Evolutionary conservation across 495 filamentous ascomycete species (phyloP).

Genomic region (Hyphodiscus hymeniophilus): DNA sequence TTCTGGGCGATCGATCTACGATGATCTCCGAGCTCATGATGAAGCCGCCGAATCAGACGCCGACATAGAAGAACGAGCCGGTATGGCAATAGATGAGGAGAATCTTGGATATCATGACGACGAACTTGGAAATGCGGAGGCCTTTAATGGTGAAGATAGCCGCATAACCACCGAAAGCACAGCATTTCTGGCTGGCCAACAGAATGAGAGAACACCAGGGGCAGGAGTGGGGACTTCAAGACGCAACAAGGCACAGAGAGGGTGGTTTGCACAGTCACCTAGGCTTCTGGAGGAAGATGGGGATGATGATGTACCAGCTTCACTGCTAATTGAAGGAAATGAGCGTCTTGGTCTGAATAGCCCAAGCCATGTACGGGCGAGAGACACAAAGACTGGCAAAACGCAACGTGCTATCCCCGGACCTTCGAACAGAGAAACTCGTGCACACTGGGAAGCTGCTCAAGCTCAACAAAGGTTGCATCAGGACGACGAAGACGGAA

Average conservation of each 20-base stretch:
- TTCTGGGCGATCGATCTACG: conserved; percentile 61
- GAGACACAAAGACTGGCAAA: conserved; percentile 3
- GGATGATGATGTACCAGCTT: conserved; percentile 88
- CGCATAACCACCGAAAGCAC: conserved; percentile 50
- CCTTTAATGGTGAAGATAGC: conserved; percentile 53
- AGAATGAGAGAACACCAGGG: background rate
- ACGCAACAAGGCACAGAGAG: conserved; percentile 4
- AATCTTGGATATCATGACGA: conserved; percentile 63
- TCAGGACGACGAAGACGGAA: conserved; percentile 27
- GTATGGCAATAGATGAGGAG: conserved; percentile 61
- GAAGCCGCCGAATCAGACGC: conserved; percentile 49
- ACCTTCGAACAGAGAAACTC: conserved; percentile 42
- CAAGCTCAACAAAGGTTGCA: conserved; percentile 55
- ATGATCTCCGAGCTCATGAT: conserved; percentile 56
- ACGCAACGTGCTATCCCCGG: conserved; percentile 34
- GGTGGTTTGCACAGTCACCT: conserved; percentile 21
- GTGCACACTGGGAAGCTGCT: conserved; percentile 59
- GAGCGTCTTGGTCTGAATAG: conserved; percentile 21
- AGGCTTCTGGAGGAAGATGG: conserved; percentile 55
- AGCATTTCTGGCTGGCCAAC: conserved; percentile 18
- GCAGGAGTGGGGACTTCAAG: background rate
- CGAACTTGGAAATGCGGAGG: conserved; percentile 55
- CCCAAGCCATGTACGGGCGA: conserved; percentile 14
- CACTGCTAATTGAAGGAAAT: conserved; percentile 70
- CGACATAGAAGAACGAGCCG: conserved; percentile 62